These are phyloP conservation scores for Mycena leptocephala DNA, from an alignment of 768 basidiomycete genomes.

Conservation along the genomic window DNA sequence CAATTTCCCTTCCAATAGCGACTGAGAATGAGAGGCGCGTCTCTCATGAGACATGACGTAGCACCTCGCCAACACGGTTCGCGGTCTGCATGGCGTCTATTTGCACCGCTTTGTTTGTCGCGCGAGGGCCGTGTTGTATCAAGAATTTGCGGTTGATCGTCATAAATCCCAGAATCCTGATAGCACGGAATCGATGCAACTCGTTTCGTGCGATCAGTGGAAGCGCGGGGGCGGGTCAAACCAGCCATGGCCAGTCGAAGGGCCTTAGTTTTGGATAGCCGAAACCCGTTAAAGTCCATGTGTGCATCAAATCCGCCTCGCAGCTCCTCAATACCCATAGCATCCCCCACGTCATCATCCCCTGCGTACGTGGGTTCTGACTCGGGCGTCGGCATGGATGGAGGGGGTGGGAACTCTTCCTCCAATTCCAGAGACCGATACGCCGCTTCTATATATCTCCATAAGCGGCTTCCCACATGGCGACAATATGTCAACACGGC, in stretches of 20 bases:
- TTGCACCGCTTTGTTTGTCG: too few species aligned
- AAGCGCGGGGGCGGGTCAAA: slow-evolving; percentile 3
- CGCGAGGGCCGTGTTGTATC: too few species aligned
- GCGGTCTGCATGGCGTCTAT: too few species aligned
- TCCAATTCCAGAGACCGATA: not conserved
- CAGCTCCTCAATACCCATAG: slow-evolving; percentile 10
- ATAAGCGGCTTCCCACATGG: not conserved
- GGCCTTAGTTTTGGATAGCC: not conserved
- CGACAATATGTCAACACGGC: not conserved
- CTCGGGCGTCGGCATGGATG: not conserved
- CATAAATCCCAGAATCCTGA: not conserved
- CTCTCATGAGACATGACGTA: too few species aligned
- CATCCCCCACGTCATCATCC: not conserved
- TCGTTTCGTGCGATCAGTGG: slow-evolving; percentile 7
- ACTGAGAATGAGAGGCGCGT: too few species aligned
- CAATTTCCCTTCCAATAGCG: not conserved
- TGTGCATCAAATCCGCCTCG: slow-evolving; percentile 12
- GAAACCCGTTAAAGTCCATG: not conserved
- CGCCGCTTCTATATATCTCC: not conserved
- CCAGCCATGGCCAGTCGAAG: slow-evolving; percentile 15
- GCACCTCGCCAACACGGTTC: too few species aligned
- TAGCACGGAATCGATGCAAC: slow-evolving; percentile 5
- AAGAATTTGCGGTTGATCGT: not conserved
- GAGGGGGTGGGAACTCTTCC: not conserved
- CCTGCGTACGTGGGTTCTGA: not conserved